phyloP scores from a whole-genome alignment of 1,284 basidiomycete species.

The Rhodotorula sp. region DNA sequence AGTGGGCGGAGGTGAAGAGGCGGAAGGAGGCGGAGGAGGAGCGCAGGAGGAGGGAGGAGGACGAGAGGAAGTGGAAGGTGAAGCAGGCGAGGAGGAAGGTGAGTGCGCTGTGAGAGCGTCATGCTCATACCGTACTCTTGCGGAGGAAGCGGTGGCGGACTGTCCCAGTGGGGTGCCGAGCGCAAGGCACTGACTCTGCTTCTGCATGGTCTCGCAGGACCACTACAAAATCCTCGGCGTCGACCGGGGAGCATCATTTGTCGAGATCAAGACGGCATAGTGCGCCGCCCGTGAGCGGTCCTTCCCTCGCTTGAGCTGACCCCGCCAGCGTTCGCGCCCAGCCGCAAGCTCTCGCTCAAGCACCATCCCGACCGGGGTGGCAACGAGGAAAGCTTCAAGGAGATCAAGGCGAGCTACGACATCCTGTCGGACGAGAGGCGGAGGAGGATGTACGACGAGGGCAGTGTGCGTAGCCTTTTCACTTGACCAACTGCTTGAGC shows the following conservation, averaged over 20 bases:
- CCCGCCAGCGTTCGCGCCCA: background rate
- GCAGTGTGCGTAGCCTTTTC: constrained; percentile 21
- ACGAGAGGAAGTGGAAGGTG: constrained; percentile 48
- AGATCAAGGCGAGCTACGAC: constrained; percentile 61
- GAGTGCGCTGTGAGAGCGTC: constrained; percentile 9
- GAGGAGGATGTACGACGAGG: constrained; percentile 55
- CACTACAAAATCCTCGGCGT: constrained; percentile 46
- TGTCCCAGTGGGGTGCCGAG: no score
- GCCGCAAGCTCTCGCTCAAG: constrained; percentile 66
- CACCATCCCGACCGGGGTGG: constrained; percentile 58
- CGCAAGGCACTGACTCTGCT: no score
- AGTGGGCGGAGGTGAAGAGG: background rate
- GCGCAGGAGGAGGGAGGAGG: constrained; percentile 62
- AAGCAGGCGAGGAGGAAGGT: constrained; percentile 80
- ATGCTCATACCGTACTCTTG: background rate
- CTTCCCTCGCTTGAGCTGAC: background rate
- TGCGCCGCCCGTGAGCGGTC: background rate
- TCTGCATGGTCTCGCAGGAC: constrained; percentile 15
- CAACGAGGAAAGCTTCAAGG: constrained; percentile 5
- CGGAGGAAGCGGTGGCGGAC: no score
- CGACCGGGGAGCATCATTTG: constrained; percentile 56
- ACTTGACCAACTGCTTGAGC: no score
- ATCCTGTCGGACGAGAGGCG: constrained; percentile 71
- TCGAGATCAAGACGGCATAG: constrained; percentile 69
- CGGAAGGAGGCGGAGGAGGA: constrained; percentile 65